phyloP scores from a whole-genome alignment of 164 flowering plant species.

The Dillenia suffruticosa region DNA sequence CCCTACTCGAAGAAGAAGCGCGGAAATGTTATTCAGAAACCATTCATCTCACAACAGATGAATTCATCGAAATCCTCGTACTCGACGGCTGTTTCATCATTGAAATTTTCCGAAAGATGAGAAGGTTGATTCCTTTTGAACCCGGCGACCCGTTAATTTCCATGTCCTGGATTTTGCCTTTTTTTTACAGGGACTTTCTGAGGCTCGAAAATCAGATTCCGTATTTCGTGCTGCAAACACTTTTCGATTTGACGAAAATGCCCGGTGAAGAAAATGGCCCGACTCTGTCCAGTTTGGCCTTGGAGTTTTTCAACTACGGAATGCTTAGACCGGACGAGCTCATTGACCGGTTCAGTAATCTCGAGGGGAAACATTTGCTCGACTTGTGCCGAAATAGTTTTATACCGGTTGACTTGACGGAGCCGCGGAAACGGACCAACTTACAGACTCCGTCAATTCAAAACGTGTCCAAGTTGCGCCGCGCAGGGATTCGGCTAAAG shows the following conservation, averaged over 20 bases:
- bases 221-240: conserved; percentile 30
- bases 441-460: conserved; percentile 28
- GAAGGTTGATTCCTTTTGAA: conserved; percentile 14
- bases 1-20: no score
- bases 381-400: conserved; percentile 42
- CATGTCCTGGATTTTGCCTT: conserved; percentile 38
- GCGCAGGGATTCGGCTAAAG: conserved; percentile 35
- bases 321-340: conserved; percentile 24
- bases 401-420: conserved; percentile 15
- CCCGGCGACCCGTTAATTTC: conserved; percentile 37
- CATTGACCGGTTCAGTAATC: conserved; percentile 4
- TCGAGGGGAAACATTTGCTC: conserved; percentile 33
- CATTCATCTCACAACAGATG: conserved; percentile 16
- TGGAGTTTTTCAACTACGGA: conserved; percentile 36
- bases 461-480: conserved; percentile 39
- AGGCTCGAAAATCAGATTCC: conserved; percentile 56
- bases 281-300: conserved; percentile 15
- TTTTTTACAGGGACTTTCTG: conserved; percentile 38
- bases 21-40: conserved; percentile 30
- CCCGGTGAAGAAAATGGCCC: conserved; percentile 7
- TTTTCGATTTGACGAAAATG: conserved; percentile 25
- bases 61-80: conserved; percentile 43
- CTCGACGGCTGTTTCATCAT: conserved; percentile 50
- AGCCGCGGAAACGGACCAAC: neutral
- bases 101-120: conserved; percentile 41